These are phyloP conservation scores for Cupressus sempervirens DNA, from an alignment of 75 land plant genomes.

Conservation along the genomic window DNA sequence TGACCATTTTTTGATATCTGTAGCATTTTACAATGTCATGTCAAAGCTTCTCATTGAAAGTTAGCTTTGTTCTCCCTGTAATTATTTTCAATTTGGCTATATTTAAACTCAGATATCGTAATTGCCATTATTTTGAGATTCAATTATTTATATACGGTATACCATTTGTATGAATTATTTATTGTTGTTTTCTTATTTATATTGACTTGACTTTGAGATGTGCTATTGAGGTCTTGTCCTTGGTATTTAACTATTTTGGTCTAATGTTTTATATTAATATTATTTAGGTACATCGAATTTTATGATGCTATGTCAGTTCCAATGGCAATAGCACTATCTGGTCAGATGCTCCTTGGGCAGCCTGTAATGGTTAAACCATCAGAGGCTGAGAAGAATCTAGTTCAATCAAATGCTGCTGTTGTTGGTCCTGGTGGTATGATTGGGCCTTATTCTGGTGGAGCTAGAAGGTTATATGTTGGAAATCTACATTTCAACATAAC, in stretches of 20 bases:
- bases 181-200: not conserved
- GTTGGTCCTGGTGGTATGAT: constrained; percentile 42
- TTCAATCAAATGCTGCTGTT: constrained; percentile 64
- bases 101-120: not conserved
- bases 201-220: not conserved
- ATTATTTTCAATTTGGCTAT: not conserved
- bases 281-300: constrained; percentile 93
- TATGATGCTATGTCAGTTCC: constrained; percentile 99
- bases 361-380: constrained; percentile 99
- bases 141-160: not conserved
- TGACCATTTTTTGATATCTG: not conserved
- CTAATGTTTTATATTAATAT: not conserved
- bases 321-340: constrained; percentile 94
- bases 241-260: not conserved
- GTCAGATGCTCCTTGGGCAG: constrained; percentile 85
- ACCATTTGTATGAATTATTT: not conserved
- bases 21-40: not conserved
- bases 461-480: constrained; percentile 91
- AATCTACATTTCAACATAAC: constrained; percentile 89
- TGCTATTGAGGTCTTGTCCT: not conserved
- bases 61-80: not conserved
- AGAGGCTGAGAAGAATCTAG: constrained; percentile 97
- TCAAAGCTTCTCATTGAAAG: not conserved
- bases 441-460: constrained; percentile 87
- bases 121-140: not conserved